phyloP scores from a whole-genome alignment of 1,139 yeast genomes.

The Lodderomyces margitis region DNA sequence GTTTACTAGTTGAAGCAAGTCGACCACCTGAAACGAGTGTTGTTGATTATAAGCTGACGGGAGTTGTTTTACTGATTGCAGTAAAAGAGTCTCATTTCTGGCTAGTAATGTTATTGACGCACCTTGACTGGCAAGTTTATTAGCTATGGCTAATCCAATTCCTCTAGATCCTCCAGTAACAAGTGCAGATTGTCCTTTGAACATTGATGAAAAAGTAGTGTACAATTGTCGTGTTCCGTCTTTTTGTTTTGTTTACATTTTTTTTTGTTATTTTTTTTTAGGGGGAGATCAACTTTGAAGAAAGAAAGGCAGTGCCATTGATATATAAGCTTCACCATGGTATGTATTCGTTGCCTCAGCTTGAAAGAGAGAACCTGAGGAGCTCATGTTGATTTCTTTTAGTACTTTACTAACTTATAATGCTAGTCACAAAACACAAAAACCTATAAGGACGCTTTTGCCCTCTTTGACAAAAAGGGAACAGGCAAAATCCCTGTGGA shows the following conservation, averaged over 20 bases:
- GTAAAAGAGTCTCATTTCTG: conserved; percentile 42
- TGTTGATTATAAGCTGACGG: conserved; percentile 31
- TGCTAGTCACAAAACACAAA: conserved; percentile 53
- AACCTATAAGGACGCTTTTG: conserved; percentile 94
- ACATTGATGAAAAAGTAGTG: conserved; percentile 9
- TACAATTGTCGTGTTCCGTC: neutral
- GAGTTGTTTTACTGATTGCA: conserved; percentile 30
- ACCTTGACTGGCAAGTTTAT: conserved; percentile 57
- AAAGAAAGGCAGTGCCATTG: neutral
- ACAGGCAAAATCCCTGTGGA: conserved; percentile 89
- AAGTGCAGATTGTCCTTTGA: conserved; percentile 41
- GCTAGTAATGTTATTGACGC: conserved; percentile 63
- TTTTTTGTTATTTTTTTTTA: neutral
- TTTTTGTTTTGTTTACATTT: conserved; percentile 1
- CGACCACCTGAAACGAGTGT: conserved; percentile 54
- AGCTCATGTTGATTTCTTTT: too few species aligned
- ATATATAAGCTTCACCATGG: neutral
- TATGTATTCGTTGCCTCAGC: neutral
- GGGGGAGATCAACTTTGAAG: neutral
- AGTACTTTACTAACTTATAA: conserved; percentile 6
- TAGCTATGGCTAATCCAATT: conserved; percentile 69
- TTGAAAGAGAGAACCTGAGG: neutral
- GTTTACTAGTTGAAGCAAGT: conserved; percentile 30
- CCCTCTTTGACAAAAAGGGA: conserved; percentile 94
- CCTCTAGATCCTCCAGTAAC: conserved; percentile 91